Base-by-base conservation (phyloP, 2,329 filamentous ascomycete species). In the Xenoacremonium recifei region DNA sequence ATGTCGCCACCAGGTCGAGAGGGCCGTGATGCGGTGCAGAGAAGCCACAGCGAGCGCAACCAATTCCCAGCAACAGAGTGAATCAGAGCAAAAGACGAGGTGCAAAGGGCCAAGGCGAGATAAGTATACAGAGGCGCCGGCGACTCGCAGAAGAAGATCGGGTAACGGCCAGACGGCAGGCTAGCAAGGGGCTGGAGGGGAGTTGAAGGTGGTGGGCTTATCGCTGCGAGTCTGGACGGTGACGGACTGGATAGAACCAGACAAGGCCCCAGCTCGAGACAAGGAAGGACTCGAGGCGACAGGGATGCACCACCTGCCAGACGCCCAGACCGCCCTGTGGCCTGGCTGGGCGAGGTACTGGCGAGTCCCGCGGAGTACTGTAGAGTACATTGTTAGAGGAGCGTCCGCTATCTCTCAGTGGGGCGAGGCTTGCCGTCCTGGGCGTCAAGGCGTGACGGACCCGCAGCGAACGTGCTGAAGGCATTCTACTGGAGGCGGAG, bases 191-290 rank as follows among this genome's bases (percentile, higher is more conserved):
- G 49, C 49, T 44, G 49, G 43, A 49, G 39, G 43, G 31, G 21
- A 34, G 34, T 7, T 15, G 47, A 38, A 44, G 47, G 44, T 48
- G 47, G 50, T 51, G 48, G 47, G 54, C 54, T 57, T 54, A 57
- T 57, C 54, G 38, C 35, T 48, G 36, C 25, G n/a, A 35, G 18
- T 42, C 42, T 51, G 44, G 32, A 34, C 32, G n/a, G 16, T 18
- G 32, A 34, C 17, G n/a, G 18, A 19, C 12, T n/a, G 32, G 10
- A 19, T 34, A 18, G 32, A n/a, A n/a, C n/a, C n/a, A n/a, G n/a
- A n/a, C n/a, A n/a, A n/a, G n/a, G n/a, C n/a, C n/a, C n/a, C n/a
- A n/a, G n/a, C 16, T 34, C 20, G 32, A 34, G 7, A 15, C 17
- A n/a, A 9, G 32, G 16, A 34, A 19, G 15, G 32, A 34, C 32